A percentile compares a stretch with the other conserved stretches of the same genome.
These are phyloP conservation scores for Citrullus mucosospermus DNA, from an alignment of 306 rosid genomes.

Conservation along the genomic window DNA sequence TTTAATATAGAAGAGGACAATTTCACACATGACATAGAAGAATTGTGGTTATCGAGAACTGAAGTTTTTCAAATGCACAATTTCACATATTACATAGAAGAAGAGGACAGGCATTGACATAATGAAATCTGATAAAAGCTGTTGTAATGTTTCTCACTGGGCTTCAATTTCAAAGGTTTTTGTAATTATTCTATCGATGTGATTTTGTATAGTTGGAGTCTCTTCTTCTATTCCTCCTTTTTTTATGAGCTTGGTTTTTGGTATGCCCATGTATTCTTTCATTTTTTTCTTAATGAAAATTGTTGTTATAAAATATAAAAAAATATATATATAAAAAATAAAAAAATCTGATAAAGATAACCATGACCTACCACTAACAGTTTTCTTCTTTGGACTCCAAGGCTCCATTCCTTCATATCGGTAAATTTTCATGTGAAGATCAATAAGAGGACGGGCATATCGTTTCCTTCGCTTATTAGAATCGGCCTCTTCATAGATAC, in stretches of 20 bases:
- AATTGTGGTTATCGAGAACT: not conserved
- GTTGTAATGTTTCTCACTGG: too few species aligned
- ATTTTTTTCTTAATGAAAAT: too few species aligned
- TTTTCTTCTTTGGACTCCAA: constrained; percentile 58
- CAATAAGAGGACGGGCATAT: constrained; percentile 93
- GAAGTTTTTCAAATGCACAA: not conserved
- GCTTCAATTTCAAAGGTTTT: too few species aligned
- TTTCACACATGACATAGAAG: too few species aligned
- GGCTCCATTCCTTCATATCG: constrained; percentile 82
- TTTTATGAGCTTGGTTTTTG: too few species aligned
- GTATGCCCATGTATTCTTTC: too few species aligned
- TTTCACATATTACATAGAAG: not conserved
- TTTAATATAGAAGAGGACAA: not conserved
- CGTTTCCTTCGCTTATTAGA: constrained; percentile 94
- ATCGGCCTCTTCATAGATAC: constrained; percentile 92
- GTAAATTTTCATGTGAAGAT: constrained; percentile 94
- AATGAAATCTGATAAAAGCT: not conserved
- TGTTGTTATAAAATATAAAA: too few species aligned
- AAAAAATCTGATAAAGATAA: not conserved
- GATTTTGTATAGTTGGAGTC: too few species aligned
- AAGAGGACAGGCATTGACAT: not conserved
- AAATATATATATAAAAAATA: too few species aligned
- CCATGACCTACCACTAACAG: constrained; percentile 60
- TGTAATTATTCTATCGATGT: too few species aligned
- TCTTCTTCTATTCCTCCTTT: too few species aligned